A percentile compares a stretch with the other conserved stretches of the same genome.
Conservation (phyloP, 768 basidiomycete genomes). For the Hygrophoropsis aurantiaca region DNA sequence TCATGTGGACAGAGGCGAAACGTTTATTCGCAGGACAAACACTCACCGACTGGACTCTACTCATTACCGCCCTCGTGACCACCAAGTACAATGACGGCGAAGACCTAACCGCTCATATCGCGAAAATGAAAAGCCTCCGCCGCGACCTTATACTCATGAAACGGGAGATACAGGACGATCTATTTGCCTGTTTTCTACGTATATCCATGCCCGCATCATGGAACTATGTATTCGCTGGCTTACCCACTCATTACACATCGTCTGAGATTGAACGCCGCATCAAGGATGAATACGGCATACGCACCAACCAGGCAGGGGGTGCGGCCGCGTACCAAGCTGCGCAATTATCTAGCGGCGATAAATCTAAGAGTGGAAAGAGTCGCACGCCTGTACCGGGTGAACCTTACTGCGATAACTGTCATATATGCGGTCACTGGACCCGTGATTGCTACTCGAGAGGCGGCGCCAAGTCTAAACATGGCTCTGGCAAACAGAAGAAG, state of each 20-base stretch:
- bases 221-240: slow-evolving; percentile 13
- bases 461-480: neutral
- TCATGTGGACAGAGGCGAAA: neutral
- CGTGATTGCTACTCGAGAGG: slow-evolving; percentile 2
- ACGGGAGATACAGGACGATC: slow-evolving; percentile 4
- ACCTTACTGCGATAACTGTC: slow-evolving; percentile 4
- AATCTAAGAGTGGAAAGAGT: neutral
- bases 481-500: neutral
- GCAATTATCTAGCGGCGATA: neutral
- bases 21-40: neutral
- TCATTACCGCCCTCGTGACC: slow-evolving; percentile 7
- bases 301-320: too few species aligned
- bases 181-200: slow-evolving; percentile 15
- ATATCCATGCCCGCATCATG: slow-evolving; percentile 12
- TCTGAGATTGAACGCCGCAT: slow-evolving; percentile 4
- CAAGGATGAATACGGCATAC: slow-evolving; percentile 1
- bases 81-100: slow-evolving; percentile 8
- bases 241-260: slow-evolving; percentile 12
- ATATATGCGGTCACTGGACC: slow-evolving; percentile 1
- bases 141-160: slow-evolving; percentile 10
- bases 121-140: slow-evolving; percentile 13
- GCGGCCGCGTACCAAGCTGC: neutral
- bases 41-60: neutral
- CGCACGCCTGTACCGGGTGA: slow-evolving; percentile 1
- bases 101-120: slow-evolving; percentile 7